A percentile compares a stretch with the other conserved stretches of the same genome.
Conservation (phyloP, 805 yeast species). For the Yamadazyma ubonensis region DNA sequence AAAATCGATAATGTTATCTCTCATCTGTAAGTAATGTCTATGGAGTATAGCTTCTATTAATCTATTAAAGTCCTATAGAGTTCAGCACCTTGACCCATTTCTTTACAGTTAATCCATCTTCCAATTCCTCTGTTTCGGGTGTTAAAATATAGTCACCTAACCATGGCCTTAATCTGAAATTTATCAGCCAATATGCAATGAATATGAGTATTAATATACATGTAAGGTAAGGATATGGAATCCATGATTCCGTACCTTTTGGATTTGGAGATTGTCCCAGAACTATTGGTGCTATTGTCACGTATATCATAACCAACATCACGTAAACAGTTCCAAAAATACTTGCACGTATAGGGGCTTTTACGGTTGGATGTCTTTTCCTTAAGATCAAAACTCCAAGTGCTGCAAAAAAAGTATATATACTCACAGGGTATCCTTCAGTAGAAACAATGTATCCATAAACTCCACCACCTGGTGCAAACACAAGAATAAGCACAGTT, state of each 20-base stretch:
- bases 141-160: constrained; percentile 45
- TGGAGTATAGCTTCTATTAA: not conserved
- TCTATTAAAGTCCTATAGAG: not conserved
- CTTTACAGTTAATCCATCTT: constrained; percentile 60
- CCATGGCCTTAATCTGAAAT: constrained; percentile 50
- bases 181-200: constrained; percentile 53
- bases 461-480: constrained; percentile 47
- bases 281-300: constrained; percentile 51
- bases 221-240: constrained; percentile 50
- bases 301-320: constrained; percentile 44
- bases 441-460: constrained; percentile 51
- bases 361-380: constrained; percentile 44
- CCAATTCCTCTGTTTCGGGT: constrained; percentile 38
- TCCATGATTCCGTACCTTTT: constrained; percentile 40
- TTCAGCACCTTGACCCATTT: constrained; percentile 47
- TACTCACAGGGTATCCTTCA: constrained; percentile 51
- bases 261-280: constrained; percentile 39
- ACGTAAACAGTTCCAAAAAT: constrained; percentile 48
- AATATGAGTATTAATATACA: constrained; percentile 43
- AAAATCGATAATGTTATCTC: constrained; percentile 18
- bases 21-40: not conserved
- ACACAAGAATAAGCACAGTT: constrained; percentile 38
- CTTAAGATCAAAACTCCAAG: constrained; percentile 58
- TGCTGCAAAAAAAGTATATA: constrained; percentile 52
- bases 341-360: constrained; percentile 53